Evolutionary conservation across 2,329 filamentous ascomycete species (phyloP).

Genomic region (Plenodomus tracheiphilus): DNA sequence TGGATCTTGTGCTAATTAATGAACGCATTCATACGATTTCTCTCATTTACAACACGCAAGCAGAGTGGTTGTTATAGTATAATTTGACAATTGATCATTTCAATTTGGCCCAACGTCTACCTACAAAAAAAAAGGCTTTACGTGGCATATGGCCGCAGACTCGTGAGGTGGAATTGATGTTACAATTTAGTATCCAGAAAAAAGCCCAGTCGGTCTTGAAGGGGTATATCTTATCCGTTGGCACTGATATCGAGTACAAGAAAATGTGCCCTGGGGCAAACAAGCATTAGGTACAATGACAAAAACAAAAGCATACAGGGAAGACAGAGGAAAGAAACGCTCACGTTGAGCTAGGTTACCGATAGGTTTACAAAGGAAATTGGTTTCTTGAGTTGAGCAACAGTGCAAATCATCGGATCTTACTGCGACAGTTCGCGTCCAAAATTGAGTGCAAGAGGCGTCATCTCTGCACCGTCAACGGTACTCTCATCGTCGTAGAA

Average conservation of each 20-base stretch:
- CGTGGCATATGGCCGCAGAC: too few species aligned
- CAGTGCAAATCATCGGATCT: not conserved
- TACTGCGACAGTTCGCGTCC: constrained; percentile 30
- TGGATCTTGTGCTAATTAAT: too few species aligned
- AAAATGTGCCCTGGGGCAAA: not conserved
- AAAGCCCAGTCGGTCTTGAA: constrained; percentile 1
- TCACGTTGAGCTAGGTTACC: constrained; percentile 4
- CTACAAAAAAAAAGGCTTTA: not conserved
- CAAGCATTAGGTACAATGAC: constrained; percentile 22
- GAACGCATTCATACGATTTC: too few species aligned
- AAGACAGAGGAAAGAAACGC: constrained; percentile 1
- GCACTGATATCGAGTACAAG: not conserved
- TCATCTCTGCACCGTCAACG: constrained; percentile 43
- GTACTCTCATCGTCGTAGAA: constrained; percentile 57
- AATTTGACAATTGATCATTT: not conserved
- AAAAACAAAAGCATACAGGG: constrained; percentile 2
- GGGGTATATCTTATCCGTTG: constrained; percentile 5
- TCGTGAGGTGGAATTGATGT: not conserved
- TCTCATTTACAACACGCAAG: not conserved
- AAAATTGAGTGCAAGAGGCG: constrained; percentile 40
- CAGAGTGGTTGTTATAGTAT: not conserved
- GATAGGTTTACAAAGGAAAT: constrained; percentile 10
- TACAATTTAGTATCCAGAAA: not conserved
- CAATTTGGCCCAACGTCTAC: not conserved
- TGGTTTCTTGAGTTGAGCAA: not conserved